Percentiles rank a stretch among this genome's conserved stretches.
Evolutionary conservation across 306 rosid genomes (phyloP).

Genomic region (Oxytropis ochrocephala): DNA sequence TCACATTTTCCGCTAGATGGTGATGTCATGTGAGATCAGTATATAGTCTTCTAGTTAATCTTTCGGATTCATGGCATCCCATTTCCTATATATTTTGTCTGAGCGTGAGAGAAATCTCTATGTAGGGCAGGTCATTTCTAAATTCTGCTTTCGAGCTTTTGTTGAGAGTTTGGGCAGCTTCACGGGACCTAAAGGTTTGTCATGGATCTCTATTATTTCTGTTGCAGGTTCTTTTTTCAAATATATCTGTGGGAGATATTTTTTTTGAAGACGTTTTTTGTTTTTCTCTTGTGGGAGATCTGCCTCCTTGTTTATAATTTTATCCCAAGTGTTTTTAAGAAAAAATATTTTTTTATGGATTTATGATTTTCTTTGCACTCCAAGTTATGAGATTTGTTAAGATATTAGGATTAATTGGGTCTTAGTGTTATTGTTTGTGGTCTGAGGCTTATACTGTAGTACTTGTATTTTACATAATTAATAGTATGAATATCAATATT

Average conservation of each 20-base stretch:
- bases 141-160: conserved; percentile 94
- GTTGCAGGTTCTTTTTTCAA: neutral
- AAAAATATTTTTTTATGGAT: neutral
- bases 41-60: conserved; percentile 13
- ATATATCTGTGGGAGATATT: neutral
- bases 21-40: conserved; percentile 82
- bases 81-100: conserved; percentile 28
- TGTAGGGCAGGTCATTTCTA: conserved; percentile 84
- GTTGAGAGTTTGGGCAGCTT: conserved; percentile 89
- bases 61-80: neutral
- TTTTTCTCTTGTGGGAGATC: neutral
- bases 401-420: neutral
- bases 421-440: neutral
- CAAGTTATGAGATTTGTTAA: neutral
- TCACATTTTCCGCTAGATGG: conserved; percentile 57
- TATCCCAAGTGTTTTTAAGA: neutral
- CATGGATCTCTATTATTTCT: conserved; percentile 11
- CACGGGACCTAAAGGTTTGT: conserved; percentile 84
- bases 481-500: neutral
- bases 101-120: conserved; percentile 27
- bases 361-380: conserved; percentile 5
- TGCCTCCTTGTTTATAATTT: neutral
- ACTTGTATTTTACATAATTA: conserved; percentile 1
- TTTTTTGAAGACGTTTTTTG: neutral
- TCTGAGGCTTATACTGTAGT: neutral